Evolutionary conservation across 768 basidiomycete genomes (phyloP).

Genomic region (Suillus hirtellus): DNA sequence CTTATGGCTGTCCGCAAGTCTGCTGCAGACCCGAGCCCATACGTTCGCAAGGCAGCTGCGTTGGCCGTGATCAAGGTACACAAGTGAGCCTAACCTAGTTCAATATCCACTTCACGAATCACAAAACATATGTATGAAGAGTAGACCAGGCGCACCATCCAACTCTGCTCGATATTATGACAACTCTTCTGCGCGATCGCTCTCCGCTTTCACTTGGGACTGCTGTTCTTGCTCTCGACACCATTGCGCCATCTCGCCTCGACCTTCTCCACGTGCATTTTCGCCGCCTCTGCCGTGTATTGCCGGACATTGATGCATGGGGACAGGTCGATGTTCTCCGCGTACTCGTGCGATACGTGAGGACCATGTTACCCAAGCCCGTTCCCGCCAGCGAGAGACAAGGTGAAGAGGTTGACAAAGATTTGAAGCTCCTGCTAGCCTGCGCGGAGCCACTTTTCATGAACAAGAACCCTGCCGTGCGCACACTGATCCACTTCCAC

Average conservation of each 20-base stretch:
- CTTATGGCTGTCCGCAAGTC: constrained; percentile 91
- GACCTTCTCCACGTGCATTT: constrained; percentile 91
- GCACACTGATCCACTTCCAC: constrained; percentile 23
- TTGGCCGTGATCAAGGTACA: constrained; percentile 86
- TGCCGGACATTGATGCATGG: constrained; percentile 96
- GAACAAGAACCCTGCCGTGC: constrained; percentile 84
- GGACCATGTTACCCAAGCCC: constrained; percentile 79
- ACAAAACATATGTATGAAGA: constrained; percentile 40
- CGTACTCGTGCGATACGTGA: constrained; percentile 77
- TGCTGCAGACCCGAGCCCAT: constrained; percentile 88
- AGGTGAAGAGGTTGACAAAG: constrained; percentile 73
- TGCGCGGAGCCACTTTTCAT: constrained; percentile 78
- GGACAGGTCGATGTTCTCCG: constrained; percentile 82
- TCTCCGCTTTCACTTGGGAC: constrained; percentile 89
- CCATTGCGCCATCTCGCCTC: constrained; percentile 82
- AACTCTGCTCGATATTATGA: constrained; percentile 68
- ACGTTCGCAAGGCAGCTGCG: constrained; percentile 91
- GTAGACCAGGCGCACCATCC: constrained; percentile 73
- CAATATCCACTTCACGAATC: constrained; percentile 7
- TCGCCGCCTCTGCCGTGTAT: constrained; percentile 75
- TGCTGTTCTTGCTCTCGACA: constrained; percentile 81
- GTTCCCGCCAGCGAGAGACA: constrained; percentile 30
- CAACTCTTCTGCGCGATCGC: constrained; percentile 64
- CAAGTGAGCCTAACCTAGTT: constrained; percentile 49
- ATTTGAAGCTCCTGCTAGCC: constrained; percentile 72